Evolutionary conservation across 345 rosid genomes (phyloP).

Genomic region (Cardamine occulta): DNA sequence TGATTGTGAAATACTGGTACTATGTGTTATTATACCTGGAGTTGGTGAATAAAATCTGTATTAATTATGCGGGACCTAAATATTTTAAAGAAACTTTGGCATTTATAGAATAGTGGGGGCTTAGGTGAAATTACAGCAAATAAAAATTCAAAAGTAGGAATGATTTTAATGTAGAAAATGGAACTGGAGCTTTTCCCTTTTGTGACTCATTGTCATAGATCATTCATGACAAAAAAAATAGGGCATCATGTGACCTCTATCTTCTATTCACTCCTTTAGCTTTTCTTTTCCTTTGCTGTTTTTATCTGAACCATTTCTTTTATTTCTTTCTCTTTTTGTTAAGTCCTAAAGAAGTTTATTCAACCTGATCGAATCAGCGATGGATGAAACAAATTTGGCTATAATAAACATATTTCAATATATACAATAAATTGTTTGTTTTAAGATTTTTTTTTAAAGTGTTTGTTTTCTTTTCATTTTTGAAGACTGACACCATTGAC

Average conservation of each 20-base stretch:
- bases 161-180: slow-evolving; percentile 41
- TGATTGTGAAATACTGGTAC: slow-evolving; percentile 1
- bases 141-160: slow-evolving; percentile 41
- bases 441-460: background rate
- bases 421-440: background rate
- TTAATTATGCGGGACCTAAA: slow-evolving; percentile 23
- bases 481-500: background rate
- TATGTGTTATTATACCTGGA: slow-evolving; percentile 27
- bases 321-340: slow-evolving; percentile 31
- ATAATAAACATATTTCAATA: background rate
- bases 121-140: slow-evolving; percentile 42
- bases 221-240: slow-evolving; percentile 39
- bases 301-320: slow-evolving; percentile 30
- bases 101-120: slow-evolving; percentile 36
- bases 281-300: slow-evolving; percentile 17
- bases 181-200: slow-evolving; percentile 31
- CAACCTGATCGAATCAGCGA: slow-evolving; percentile 8
- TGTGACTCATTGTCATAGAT: slow-evolving; percentile 43
- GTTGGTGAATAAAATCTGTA: slow-evolving; percentile 31
- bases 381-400: slow-evolving; percentile 27
- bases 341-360: slow-evolving; percentile 34
- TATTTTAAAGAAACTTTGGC: slow-evolving; percentile 29
- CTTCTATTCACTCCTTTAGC: slow-evolving; percentile 36
- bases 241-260: slow-evolving; percentile 39
- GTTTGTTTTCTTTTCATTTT: background rate